Conservation (phyloP, 2,329 filamentous ascomycete genomes). For the Claviceps fusiformis region DNA sequence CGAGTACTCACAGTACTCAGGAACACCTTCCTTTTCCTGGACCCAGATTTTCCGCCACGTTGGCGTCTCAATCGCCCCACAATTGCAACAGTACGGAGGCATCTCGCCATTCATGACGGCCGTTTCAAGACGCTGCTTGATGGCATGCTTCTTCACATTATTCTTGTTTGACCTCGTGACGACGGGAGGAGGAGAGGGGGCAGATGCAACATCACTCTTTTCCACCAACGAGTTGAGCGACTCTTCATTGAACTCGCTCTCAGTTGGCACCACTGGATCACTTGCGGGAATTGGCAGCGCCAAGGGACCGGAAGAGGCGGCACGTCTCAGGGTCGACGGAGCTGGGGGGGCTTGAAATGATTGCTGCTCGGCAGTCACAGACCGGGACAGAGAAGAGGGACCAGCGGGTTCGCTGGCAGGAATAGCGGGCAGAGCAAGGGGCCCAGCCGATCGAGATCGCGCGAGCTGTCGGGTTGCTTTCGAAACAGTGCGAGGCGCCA, state of each 20-base stretch:
- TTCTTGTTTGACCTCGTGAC: slow-evolving; percentile 48
- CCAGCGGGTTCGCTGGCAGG: slow-evolving; percentile 37
- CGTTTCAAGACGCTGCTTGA: slow-evolving; percentile 43
- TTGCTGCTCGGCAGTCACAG: slow-evolving; percentile 9
- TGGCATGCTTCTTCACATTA: slow-evolving; percentile 47
- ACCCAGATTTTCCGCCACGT: slow-evolving; percentile 91
- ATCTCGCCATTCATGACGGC: slow-evolving; percentile 68
- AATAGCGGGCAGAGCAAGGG: slow-evolving; percentile 21
- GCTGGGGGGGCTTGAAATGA: slow-evolving; percentile 18
- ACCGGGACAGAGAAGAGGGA: slow-evolving; percentile 26
- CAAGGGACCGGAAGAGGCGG: slow-evolving; percentile 19
- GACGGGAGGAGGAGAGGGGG: slow-evolving; percentile 22
- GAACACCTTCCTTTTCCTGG: slow-evolving; percentile 58
- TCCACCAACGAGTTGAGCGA: slow-evolving; percentile 27
- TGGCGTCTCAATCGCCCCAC: slow-evolving; percentile 87
- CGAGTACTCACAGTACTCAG: slow-evolving; percentile 56
- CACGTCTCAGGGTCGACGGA: slow-evolving; percentile 23
- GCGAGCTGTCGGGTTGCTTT: slow-evolving; percentile 14
- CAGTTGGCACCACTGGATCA: slow-evolving; percentile 24
- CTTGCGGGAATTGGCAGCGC: slow-evolving; percentile 31
- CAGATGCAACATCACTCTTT: slow-evolving; percentile 27
- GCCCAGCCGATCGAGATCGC: slow-evolving; percentile 25
- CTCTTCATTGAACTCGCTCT: slow-evolving; percentile 12
- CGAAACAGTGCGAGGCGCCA: not conserved
- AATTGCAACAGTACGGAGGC: slow-evolving; percentile 83